Base-by-base conservation (phyloP, 805 yeast species). In the Ogataea siamensis region DNA sequence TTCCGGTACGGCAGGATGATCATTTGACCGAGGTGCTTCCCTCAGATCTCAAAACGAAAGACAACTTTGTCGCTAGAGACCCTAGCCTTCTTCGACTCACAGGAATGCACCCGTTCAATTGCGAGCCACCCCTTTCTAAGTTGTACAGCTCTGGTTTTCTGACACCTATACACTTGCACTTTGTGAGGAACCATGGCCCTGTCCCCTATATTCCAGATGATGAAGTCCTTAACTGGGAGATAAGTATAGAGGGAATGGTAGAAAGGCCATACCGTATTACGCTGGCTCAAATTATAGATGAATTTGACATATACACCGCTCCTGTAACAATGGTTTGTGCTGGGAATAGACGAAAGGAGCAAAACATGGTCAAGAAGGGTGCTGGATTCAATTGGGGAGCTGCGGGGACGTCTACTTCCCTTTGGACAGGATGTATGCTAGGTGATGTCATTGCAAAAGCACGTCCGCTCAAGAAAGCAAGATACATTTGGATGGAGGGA, bases 331-430 rank as follows among this genome's bases (percentile, higher is more conserved):
- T 62, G n/a, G 56, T 57, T 13, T 62, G 67, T 43, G 67, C 67
- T 3, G 67, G 66, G 9, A 61, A 61, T 34, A 51, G 67, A 33
- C 50, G 66, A 30, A 60, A 56, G 34, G 66, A 62, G 35, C 66
- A 62, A 40, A 62, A 62, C 33, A 42, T 58, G 50, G 67, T 57
- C 10, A 54, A 53, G 25, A 60, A 60, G 31, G 62, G 64, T 9
- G 48, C 57, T 11, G 66, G 65, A 8, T 62, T 62, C 44, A 60
- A 57, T 34, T 62, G 67, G 67, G 63, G 64, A n/a, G 49, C 64
- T 1, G 62, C 55, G 6, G 67, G 64, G 20, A 51, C 51, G 8
- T 61, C 66, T 1, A 60, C 62, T 6, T 51, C 64, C 1, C 36
- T 62, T 22, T 62, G 65, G 66, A 62, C 67, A 5, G 67, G 67